Base-by-base conservation (phyloP, 305 asterid genomes). In the Fraxinus angustifolia region DNA sequence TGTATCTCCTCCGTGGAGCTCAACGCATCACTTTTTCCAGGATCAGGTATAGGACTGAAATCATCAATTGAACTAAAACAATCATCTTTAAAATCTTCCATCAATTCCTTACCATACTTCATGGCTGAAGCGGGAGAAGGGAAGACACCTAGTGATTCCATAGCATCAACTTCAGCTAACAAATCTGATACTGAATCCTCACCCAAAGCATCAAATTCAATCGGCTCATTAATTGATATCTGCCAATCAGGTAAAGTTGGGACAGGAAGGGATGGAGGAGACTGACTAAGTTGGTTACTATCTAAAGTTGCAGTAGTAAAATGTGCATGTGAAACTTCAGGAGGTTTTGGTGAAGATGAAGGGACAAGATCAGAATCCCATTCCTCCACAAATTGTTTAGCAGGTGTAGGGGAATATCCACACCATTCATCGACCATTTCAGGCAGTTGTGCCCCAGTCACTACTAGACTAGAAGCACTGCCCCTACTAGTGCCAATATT, bases 1-100 rank as follows among this genome's bases (percentile, higher is more conserved):
- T 85, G 87, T 48, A 87, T 74, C 62, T 93, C 94, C 4, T 86
- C 88, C 0, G 89, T 87, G 81, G 97, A 90, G 93, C 97, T 92
- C 73, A 91, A 85, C 45, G 92, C 95, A 31, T 92, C 97, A 23
- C 92, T 89, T 83, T 80, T 89, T 75, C 87, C 90, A 7, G 90
- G 90, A 81, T 91, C 95, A 7, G 80, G 87, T 17, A 87, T 82
- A 6, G 97, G 87, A 79, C 91, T 89, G 82, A 94, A 90, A 60
- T 94, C 97, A 80, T 94, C 99, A 1, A 96, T 90, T 23, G 97
- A 91, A 84, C 96, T 92, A 77, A 94, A 93, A 87, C 94, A 91
- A 42, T 93, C 97, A 68, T 91, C 93, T 83, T 88, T 88, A 79
- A 89, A 85, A 79, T 91, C 94, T 78, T 95, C 92, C 4, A 93